These are phyloP conservation scores for Pseudopyricularia javanii DNA, from an alignment of 2,329 filamentous ascomycete species.

Conservation along the genomic window DNA sequence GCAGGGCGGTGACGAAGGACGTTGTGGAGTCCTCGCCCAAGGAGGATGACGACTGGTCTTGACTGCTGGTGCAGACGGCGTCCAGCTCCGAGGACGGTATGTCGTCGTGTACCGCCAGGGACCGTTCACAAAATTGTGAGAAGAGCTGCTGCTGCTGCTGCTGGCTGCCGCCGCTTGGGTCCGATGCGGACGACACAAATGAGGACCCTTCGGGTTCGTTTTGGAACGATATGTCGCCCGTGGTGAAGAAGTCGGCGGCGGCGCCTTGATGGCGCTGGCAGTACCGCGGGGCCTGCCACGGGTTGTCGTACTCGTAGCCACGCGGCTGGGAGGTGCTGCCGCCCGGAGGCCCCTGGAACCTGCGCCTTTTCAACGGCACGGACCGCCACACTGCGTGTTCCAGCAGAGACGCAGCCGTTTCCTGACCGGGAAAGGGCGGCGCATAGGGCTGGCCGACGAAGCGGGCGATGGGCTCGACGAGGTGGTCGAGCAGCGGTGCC, in stretches of 20 bases:
- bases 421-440: conserved; percentile 1
- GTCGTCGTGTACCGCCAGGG: conserved; percentile 57
- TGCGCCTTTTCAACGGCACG: conserved; percentile 32
- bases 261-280: conserved; percentile 8
- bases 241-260: conserved; percentile 37
- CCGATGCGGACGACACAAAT: conserved; percentile 5
- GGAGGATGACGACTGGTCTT: conserved; percentile 16
- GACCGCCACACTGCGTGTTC: conserved; percentile 38
- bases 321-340: conserved; percentile 37
- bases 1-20: conserved; percentile 23
- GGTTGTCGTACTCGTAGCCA: background rate
- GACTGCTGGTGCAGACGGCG: conserved; percentile 5
- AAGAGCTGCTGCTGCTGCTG: conserved; percentile 28
- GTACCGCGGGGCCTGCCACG: background rate
- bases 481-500: conserved; percentile 32
- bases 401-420: conserved; percentile 7
- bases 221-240: conserved; percentile 18
- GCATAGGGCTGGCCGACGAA: conserved; percentile 18
- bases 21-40: conserved; percentile 19
- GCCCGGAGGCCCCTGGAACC: conserved; percentile 23
- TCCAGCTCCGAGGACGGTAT: conserved; percentile 48
- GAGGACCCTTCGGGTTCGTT: conserved; percentile 11
- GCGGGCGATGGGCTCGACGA: conserved; percentile 25
- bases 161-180: background rate
- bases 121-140: conserved; percentile 66